Evolutionary conservation across 208 protist genomes (phyloP), one percentile per base, ranked within the genome.

Genomic region (Naegleria gruberi): DNA sequence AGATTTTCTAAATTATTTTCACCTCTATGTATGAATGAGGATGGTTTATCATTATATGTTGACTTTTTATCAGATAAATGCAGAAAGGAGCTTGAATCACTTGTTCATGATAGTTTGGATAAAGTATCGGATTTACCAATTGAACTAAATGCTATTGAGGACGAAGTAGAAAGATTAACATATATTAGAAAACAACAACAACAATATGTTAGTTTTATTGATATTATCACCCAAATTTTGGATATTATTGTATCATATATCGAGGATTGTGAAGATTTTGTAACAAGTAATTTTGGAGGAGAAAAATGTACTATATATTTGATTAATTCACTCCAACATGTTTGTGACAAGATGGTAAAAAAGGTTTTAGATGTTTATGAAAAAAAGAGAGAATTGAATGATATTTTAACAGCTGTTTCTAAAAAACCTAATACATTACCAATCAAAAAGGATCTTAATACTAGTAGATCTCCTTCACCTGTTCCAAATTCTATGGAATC

Each of bases 1-100:
- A 46, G 83, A 41, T 87, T 87, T 87, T 30, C 83, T 57, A 87
- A 87, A 55, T 37, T 87, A 23, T 55, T 87, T 45, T 17, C n/a
- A 10, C 83, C 83, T 42, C 43, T 87, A 40, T 23, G 44, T 23
- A 87, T 87, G 1, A 43, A 87, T 17, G 44, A 45, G 37, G 83
- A 87, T 40, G 83, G 83, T 26, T 51, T 87, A 30, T 12, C 7
- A 5, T 7, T 87, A 17, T 87, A 55, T 55, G 30, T 4, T 10
- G n/a, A 87, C 4, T 55, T 57, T 45, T 55, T 45, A 30, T 34
- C 34, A 55, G 44, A 55, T 4, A 12, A n/a, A 30, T 10, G 43
- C 7, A 45, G 44, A 55, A 6, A 40, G 26, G 83, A 87, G 37
- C 42, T 87, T 30, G 83, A 87, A 41, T 12, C 34, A 55, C 0